Evolutionary conservation across 768 basidiomycete species (phyloP), one percentile per base, ranked within the genome.

Genomic region (Auriscalpium orientale): DNA sequence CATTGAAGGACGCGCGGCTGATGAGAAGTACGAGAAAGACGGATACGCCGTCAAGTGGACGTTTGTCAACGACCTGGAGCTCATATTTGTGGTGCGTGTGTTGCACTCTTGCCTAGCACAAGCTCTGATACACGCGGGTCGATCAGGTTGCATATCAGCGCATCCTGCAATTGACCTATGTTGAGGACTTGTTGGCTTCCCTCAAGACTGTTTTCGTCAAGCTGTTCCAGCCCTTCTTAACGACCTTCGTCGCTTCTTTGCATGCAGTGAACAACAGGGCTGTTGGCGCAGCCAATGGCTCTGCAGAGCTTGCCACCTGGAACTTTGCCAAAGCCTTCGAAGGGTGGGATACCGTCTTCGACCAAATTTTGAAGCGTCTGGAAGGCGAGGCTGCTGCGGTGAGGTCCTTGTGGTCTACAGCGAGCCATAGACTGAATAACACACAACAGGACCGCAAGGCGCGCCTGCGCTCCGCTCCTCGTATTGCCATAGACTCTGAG

Each of bases 21-120:
- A 91, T 56, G 82, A 89, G 57, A 87, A 82, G 58, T 94, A 91
- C 67, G 94, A 95, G 72, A 93, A 85, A 68, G 95, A 95, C 64
- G 95, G 95, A 2, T 95, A 93, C 64, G 87, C 92, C 28, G 84
- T 98, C 52, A 87, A 87, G 69, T 98, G 95, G 94, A 85, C 91
- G 0, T 91, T 94, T 65, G 86, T 90, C 34, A 99, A 99, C 68
- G 93, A 95, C 59, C 77, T 98, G 46, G 95, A 95, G 59, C 80
- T 99, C 64, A 95, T 98, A 54, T 98, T 99, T 66, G 95, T 97
- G 67, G 94, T 95, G 65, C 62, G 89, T 76, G 46, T 52, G 40
- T 11, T 35, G 9, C 52, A 52, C 38, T 7, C 47, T 53, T n/a
- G 21, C 40, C 40, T 6, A 44, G 15, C 43, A 44, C 38, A 21